Evolutionary conservation across 2,329 filamentous ascomycete genomes (phyloP).

Genomic region (Scytalidium lignicola): DNA sequence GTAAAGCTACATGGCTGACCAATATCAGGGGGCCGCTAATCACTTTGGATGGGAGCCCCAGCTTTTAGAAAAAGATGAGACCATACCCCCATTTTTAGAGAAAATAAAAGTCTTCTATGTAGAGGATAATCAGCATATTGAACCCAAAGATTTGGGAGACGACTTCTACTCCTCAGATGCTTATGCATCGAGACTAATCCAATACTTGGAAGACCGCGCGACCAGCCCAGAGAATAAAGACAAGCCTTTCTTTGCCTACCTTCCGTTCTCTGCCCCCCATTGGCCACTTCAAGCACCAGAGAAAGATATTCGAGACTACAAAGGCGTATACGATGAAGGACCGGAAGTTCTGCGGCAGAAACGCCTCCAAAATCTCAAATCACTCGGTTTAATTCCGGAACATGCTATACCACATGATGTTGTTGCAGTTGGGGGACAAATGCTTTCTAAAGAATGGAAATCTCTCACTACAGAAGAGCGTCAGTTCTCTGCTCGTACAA

Average conservation of each 20-base stretch:
- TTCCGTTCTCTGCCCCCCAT: conserved; percentile 47
- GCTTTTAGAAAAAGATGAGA: conserved; percentile 24
- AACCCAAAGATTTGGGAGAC: conserved; percentile 24
- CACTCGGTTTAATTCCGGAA: conserved; percentile 33
- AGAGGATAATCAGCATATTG: conserved; percentile 8
- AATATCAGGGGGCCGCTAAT: background rate
- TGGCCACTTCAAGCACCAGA: conserved; percentile 46
- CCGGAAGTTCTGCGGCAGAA: conserved; percentile 49
- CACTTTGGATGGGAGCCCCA: background rate
- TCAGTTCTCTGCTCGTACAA: conserved; percentile 36
- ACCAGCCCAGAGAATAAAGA: conserved; percentile 12
- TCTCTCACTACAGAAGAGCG: conserved; percentile 33
- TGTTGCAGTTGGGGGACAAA: conserved; percentile 22
- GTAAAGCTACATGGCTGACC: background rate
- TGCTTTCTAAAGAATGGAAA: conserved; percentile 31
- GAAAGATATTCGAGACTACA: conserved; percentile 31
- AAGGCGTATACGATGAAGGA: conserved; percentile 47
- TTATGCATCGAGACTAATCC: conserved; percentile 10
- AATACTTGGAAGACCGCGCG: conserved; percentile 8
- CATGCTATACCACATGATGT: conserved; percentile 11
- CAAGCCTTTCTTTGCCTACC: conserved; percentile 43
- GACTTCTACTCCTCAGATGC: conserved; percentile 11
- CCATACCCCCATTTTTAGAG: conserved; percentile 24
- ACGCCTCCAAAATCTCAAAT: conserved; percentile 49
- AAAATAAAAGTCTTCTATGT: conserved; percentile 25